A percentile compares a stretch with the other conserved stretches of the same genome.
Conservation (phyloP, 805 yeast species). For the Starmera quercuum region DNA sequence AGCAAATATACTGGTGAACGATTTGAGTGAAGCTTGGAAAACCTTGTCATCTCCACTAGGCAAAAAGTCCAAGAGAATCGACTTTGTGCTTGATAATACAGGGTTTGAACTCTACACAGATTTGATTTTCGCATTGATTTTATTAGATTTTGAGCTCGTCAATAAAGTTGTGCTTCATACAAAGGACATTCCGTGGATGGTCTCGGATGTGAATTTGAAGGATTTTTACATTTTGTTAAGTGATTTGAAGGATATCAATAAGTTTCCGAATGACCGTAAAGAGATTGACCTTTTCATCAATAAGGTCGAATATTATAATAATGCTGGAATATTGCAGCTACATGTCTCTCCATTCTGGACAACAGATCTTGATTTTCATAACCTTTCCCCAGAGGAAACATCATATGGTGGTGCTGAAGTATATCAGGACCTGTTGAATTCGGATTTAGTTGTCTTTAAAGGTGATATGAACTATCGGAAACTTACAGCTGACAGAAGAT, state of each 20-base stretch:
- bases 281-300: slow-evolving; percentile 43
- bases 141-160: slow-evolving; percentile 65
- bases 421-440: slow-evolving; percentile 51
- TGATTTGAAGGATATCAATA: slow-evolving; percentile 43
- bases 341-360: slow-evolving; percentile 84
- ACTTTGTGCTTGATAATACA: slow-evolving; percentile 84
- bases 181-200: slow-evolving; percentile 94
- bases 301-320: slow-evolving; percentile 35
- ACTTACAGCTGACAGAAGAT: slow-evolving; percentile 80
- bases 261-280: slow-evolving; percentile 40
- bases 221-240: slow-evolving; percentile 57
- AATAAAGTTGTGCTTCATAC: slow-evolving; percentile 71
- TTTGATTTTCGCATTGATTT: slow-evolving; percentile 52
- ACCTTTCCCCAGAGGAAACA: slow-evolving; percentile 42
- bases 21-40: slow-evolving; percentile 62
- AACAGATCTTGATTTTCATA: slow-evolving; percentile 66
- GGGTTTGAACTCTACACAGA: slow-evolving; percentile 96
- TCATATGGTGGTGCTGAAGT: slow-evolving; percentile 53
- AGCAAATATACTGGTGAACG: slow-evolving; percentile 70
- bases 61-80: slow-evolving; percentile 38
- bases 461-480: slow-evolving; percentile 97
- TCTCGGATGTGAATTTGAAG: slow-evolving; percentile 85
- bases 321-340: slow-evolving; percentile 40
- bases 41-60: slow-evolving; percentile 23
- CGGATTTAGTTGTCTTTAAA: slow-evolving; percentile 74